A percentile compares a stretch with the other conserved stretches of the same genome.
Evolutionary conservation across 768 basidiomycete genomes (phyloP).

Genomic region (Sporobolomyces pararoseus): DNA sequence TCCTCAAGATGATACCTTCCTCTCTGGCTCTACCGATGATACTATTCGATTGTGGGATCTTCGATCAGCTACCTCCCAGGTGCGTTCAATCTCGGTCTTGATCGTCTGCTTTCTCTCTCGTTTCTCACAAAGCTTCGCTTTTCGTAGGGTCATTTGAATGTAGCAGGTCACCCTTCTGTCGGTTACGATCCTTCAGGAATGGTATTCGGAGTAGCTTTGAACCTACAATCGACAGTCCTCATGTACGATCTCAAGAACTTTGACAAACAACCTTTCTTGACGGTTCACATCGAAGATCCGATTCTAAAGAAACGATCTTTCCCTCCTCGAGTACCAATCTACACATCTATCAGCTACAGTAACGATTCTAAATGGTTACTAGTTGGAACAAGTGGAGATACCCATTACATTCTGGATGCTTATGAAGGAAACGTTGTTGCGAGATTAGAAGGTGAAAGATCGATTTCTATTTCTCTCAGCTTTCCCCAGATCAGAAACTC

Average conservation of each 20-base stretch:
- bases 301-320: slow-evolving; percentile 64
- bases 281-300: slow-evolving; percentile 76
- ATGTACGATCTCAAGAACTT: slow-evolving; percentile 80
- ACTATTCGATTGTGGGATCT: slow-evolving; percentile 97
- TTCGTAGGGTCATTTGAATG: slow-evolving; percentile 63
- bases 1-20: slow-evolving; percentile 88
- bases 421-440: slow-evolving; percentile 79
- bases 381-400: slow-evolving; percentile 84
- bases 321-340: slow-evolving; percentile 80
- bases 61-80: slow-evolving; percentile 67
- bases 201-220: slow-evolving; percentile 77
- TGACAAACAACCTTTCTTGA: slow-evolving; percentile 87
- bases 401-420: slow-evolving; percentile 89
- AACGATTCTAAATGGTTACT: slow-evolving; percentile 84
- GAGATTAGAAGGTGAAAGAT: slow-evolving; percentile 55
- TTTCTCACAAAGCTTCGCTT: too few relatives aligned
- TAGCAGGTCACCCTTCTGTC: slow-evolving; percentile 65
- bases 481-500: not conserved
- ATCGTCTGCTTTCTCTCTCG: too few relatives aligned
- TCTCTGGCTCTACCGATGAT: slow-evolving; percentile 89
- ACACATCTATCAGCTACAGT: slow-evolving; percentile 87
- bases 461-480: not conserved
- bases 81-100: slow-evolving; percentile 45
- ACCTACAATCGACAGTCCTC: slow-evolving; percentile 73
- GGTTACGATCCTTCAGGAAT: slow-evolving; percentile 79